phyloP scores from a whole-genome alignment of 768 basidiomycete genomes.

The Mycena venus region DNA sequence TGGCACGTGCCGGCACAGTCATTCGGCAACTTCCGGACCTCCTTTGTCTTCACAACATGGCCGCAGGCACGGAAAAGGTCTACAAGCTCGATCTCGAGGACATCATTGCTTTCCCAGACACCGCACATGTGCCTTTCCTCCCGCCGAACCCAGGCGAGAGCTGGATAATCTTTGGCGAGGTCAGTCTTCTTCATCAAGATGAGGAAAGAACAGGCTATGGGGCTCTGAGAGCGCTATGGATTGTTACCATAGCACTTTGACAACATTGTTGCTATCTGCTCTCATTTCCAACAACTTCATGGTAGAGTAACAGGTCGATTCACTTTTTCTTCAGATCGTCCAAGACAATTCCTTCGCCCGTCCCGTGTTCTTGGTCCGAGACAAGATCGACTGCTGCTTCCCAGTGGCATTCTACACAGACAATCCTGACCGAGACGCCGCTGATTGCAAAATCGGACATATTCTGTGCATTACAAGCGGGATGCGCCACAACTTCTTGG shows the following conservation, averaged over 20 bases:
- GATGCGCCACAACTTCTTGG: slow-evolving; percentile 35
- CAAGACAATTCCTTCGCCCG: slow-evolving; percentile 26
- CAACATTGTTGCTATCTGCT: too few relatives aligned
- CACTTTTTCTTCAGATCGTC: slow-evolving; percentile 26
- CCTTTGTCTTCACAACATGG: background rate
- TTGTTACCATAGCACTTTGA: too few relatives aligned
- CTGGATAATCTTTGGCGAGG: slow-evolving; percentile 40
- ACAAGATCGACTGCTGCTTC: slow-evolving; percentile 28
- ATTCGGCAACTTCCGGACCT: background rate
- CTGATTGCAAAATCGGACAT: slow-evolving; percentile 31
- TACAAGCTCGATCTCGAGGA: slow-evolving; percentile 40
- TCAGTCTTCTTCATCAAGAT: background rate
- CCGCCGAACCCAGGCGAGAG: slow-evolving; percentile 36
- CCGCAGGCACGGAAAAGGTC: background rate
- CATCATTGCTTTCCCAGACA: slow-evolving; percentile 40
- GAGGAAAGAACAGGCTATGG: too few relatives aligned
- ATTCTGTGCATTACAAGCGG: slow-evolving; percentile 36
- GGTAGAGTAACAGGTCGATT: too few relatives aligned
- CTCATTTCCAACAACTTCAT: too few relatives aligned
- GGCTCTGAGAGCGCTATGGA: too few relatives aligned
- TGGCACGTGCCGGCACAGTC: background rate
- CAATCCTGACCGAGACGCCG: slow-evolving; percentile 34
- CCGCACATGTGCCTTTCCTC: slow-evolving; percentile 35
- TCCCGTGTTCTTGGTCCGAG: slow-evolving; percentile 30
- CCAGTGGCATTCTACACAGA: slow-evolving; percentile 38